Evolutionary conservation across 495 filamentous ascomycete species (phyloP), one percentile per base, ranked within the genome.

Genomic region (Neurospora sp.): DNA sequence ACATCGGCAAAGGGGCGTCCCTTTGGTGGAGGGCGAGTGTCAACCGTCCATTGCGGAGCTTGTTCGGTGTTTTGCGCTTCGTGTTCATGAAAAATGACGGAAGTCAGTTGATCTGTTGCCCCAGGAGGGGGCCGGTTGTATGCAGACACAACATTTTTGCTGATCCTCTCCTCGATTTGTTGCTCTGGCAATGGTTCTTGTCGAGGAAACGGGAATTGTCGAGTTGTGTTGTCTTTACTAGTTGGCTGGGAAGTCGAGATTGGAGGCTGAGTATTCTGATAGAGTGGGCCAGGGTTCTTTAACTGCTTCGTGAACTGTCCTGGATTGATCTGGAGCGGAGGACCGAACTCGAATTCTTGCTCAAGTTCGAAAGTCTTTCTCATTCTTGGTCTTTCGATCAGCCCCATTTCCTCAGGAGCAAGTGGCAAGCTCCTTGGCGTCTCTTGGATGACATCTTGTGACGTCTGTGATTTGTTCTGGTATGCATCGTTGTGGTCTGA

Each of bases 271-370:
- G 13, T n/a, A 21, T 9, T 69, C 59, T 70, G 36, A n/a, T 15
- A 69, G 19, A 39, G 24, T 24, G n/a, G 38, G 13, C 34, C 40
- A 19, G 24, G 34, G 17, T 71, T 73, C 31, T 21, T 59, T 7
- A 45, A 17, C 9, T 31, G 72, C 9, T 62, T 72, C 6, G 73
- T 74, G 59, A 74, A 74, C 19, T 70, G 62, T 19, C 36, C 73
- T 17, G 73, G 73, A 36, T 62, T 69, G 1, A 74, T 36, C 37
- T 70, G 59, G 5, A 72, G 36, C 1, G 73, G 21, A 59, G 73
- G 73, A 54, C 73, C 73, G 7, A 38, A 74, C 21, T 62, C 21
- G 66, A 59, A 74, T 13, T 69, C 71, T 45, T 70, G 40, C 0
- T 69, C 73, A 11, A 73, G n/a, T 28, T 72, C 71, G 19, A 24